A percentile compares a stretch with the other conserved stretches of the same genome.
Conservation (phyloP, 768 basidiomycete species). For the Leccinum sublutescens region DNA sequence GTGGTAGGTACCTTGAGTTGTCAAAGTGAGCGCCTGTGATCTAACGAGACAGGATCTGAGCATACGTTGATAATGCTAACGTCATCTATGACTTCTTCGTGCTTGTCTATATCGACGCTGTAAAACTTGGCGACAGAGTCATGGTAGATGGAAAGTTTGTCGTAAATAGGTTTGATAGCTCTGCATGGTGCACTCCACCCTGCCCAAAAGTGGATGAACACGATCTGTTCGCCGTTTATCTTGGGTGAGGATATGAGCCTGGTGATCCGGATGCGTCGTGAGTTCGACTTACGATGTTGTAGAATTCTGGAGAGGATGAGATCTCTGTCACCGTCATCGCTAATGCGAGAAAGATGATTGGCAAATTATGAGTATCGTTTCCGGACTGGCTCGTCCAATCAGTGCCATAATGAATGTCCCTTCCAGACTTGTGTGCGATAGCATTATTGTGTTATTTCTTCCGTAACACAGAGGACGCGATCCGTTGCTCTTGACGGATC, state of each 20-base stretch:
- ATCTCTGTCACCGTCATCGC: constrained; percentile 7
- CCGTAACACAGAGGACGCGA: no score
- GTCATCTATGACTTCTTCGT: constrained; percentile 6
- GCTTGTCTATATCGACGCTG: constrained; percentile 35
- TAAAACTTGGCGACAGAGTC: constrained; percentile 2
- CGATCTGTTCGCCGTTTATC: constrained; percentile 1
- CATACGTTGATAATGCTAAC: constrained; percentile 4
- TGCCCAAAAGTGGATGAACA: constrained; percentile 13
- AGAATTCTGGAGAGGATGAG: constrained; percentile 5
- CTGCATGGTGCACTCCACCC: constrained; percentile 9
- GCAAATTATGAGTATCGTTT: no score
- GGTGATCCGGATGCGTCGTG: no score
- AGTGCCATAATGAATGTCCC: no score
- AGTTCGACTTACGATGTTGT: not conserved
- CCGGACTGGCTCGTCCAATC: no score
- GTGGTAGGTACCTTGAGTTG: not conserved
- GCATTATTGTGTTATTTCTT: no score
- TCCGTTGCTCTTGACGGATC: no score
- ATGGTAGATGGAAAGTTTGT: not conserved
- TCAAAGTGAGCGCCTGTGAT: not conserved
- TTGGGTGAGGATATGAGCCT: not conserved
- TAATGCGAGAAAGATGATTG: no score
- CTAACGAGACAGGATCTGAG: not conserved
- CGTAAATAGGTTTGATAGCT: constrained; percentile 6
- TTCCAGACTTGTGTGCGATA: no score